Conservation (phyloP, 2,329 filamentous ascomycete genomes). For the Pseudonectria foliicola region DNA sequence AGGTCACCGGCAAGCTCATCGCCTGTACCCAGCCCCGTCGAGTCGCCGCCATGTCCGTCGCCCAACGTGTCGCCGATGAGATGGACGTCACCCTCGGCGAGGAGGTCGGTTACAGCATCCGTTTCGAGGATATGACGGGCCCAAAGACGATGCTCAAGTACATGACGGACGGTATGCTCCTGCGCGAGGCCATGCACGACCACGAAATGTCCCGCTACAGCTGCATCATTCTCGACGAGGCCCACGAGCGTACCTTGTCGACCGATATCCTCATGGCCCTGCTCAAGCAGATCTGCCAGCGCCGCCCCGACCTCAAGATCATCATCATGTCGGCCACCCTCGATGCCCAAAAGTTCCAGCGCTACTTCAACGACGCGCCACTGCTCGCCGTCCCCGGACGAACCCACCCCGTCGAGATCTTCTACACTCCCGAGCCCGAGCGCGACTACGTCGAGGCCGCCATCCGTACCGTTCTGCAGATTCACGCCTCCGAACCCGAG, state of each 20-base stretch:
- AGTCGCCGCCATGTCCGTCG: conserved; percentile 97
- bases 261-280: conserved; percentile 98
- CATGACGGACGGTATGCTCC: conserved; percentile 99
- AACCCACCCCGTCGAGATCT: conserved; percentile 95
- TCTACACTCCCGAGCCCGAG: conserved; percentile 95
- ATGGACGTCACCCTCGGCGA: conserved; percentile 89
- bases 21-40: conserved; percentile 96
- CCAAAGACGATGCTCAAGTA: conserved; percentile 92
- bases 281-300: conserved; percentile 78
- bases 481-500: conserved; percentile 86
- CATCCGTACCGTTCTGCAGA: conserved; percentile 89
- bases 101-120: conserved; percentile 97
- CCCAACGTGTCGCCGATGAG: conserved; percentile 94
- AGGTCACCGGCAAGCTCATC: conserved; percentile 78
- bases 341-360: conserved; percentile 96
- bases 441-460: conserved; percentile 95
- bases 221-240: conserved; percentile 97
- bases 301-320: conserved; percentile 87
- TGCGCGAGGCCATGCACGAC: conserved; percentile 95
- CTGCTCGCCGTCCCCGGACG: conserved; percentile 89
- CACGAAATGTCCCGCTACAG: conserved; percentile 86
- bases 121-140: conserved; percentile 92
- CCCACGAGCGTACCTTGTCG: conserved; percentile 93
- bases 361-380: conserved; percentile 92
- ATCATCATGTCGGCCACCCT: conserved; percentile 99